These are phyloP conservation scores for Coccomyxa sp. DNA, from an alignment of 139 green algal species.

Conservation along the genomic window DNA sequence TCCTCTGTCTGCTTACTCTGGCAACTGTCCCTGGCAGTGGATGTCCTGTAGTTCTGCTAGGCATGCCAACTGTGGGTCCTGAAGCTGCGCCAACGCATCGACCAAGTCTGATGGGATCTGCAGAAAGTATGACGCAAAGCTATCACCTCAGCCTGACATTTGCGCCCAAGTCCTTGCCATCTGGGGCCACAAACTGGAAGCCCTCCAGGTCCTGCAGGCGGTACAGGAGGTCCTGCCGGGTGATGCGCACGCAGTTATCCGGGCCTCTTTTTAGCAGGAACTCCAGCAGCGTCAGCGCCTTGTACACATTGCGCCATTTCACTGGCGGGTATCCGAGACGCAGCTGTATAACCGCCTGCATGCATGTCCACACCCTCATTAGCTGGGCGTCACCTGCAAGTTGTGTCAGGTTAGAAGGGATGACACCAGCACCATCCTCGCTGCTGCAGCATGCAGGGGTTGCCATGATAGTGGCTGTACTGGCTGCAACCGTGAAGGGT, in stretches of 20 bases:
- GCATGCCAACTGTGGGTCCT: no score
- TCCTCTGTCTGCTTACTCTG: no score
- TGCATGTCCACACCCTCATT: not conserved
- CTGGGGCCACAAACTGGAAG: slow-evolving; percentile 66
- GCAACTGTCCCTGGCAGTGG: no score
- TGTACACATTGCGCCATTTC: slow-evolving; percentile 85
- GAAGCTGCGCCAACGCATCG: no score
- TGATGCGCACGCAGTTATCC: slow-evolving; percentile 31
- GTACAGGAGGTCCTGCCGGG: slow-evolving; percentile 26
- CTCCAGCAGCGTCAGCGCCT: slow-evolving; percentile 82
- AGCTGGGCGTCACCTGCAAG: no score
- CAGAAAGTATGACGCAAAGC: no score
- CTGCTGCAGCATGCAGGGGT: not conserved
- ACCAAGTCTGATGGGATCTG: no score
- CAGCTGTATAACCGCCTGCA: slow-evolving; percentile 59
- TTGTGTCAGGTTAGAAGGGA: no score
- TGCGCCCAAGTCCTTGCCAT: slow-evolving; percentile 69
- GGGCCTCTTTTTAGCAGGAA: slow-evolving; percentile 72
- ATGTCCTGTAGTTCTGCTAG: no score
- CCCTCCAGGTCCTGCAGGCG: slow-evolving; percentile 54
- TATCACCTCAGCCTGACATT: slow-evolving; percentile 84
- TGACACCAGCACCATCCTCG: not conserved
- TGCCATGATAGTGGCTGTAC: not conserved
- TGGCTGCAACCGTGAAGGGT: not conserved
- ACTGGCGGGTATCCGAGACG: slow-evolving; percentile 53